Evolutionary conservation across 805 yeast genomes (phyloP).

Genomic region (Blastobotrys parvus): DNA sequence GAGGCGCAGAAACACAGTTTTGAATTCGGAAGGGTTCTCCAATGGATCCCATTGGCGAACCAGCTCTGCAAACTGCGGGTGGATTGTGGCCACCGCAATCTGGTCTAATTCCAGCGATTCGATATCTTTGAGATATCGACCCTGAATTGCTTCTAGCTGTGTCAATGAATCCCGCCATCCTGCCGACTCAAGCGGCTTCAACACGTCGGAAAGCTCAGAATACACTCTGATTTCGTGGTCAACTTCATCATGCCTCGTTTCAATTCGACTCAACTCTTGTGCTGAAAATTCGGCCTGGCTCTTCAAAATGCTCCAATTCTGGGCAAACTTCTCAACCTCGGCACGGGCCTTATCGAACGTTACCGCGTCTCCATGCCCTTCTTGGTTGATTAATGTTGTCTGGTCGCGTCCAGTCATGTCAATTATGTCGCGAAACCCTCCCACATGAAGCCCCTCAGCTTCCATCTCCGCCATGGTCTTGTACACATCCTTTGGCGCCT

Average conservation of each 20-base stretch:
- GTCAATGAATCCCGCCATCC: too few relatives aligned
- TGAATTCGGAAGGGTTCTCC: conserved; percentile 25
- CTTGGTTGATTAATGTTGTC: neutral
- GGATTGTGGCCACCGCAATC: conserved; percentile 19
- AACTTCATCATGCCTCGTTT: conserved; percentile 18
- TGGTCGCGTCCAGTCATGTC: conserved; percentile 17
- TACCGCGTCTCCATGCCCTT: neutral
- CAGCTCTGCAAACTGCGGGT: conserved; percentile 10
- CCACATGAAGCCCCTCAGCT: conserved; percentile 21
- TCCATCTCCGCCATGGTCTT: conserved; percentile 25
- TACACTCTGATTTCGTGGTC: conserved; percentile 34
- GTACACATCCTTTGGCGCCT: conserved; percentile 16
- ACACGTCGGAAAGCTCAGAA: conserved; percentile 11
- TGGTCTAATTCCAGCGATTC: conserved; percentile 17
- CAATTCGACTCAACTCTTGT: conserved; percentile 3
- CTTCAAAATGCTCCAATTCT: conserved; percentile 21
- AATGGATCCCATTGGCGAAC: conserved; percentile 35
- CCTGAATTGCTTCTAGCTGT: conserved; percentile 21
- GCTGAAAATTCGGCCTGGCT: conserved; percentile 17
- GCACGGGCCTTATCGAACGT: conserved; percentile 10
- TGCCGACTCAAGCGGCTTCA: conserved; percentile 5
- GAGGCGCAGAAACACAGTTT: conserved; percentile 28
- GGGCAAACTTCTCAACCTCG: conserved; percentile 21
- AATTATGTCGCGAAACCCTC: conserved; percentile 18
- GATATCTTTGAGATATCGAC: conserved; percentile 14